These are phyloP conservation scores for Lipomyces sp. DNA, from an alignment of 805 yeast species.

Conservation along the genomic window DNA sequence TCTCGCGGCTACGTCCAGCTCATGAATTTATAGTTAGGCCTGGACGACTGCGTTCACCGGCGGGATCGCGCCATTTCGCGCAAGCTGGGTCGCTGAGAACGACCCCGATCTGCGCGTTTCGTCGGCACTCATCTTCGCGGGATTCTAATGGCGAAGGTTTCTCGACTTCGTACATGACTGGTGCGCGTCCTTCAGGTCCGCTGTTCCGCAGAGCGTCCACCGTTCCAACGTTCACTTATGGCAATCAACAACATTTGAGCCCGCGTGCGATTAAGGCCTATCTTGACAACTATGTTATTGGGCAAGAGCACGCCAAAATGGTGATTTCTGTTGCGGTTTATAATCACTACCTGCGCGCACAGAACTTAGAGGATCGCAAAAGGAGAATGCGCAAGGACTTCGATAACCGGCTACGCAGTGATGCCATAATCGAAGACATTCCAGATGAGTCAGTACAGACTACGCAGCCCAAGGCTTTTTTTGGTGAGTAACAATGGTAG, in stretches of 20 bases:
- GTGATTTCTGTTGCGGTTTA: slow-evolving; percentile 66
- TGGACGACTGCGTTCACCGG: not conserved
- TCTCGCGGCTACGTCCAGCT: not conserved
- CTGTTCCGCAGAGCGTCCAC: slow-evolving; percentile 20
- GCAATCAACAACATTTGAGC: slow-evolving; percentile 3
- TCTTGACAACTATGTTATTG: slow-evolving; percentile 59
- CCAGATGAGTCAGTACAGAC: not conserved
- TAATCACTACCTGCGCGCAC: slow-evolving; percentile 57
- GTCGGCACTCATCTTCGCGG: slow-evolving; percentile 16
- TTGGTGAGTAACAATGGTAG: slow-evolving; percentile 12
- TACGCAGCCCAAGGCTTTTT: not conserved
- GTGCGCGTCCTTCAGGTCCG: slow-evolving; percentile 27
- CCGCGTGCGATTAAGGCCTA: slow-evolving; percentile 49
- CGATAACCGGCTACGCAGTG: slow-evolving; percentile 24
- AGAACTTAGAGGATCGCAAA: slow-evolving; percentile 26
- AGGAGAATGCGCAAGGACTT: slow-evolving; percentile 17
- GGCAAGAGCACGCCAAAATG: slow-evolving; percentile 61
- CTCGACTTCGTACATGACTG: slow-evolving; percentile 22
- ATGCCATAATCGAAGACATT: slow-evolving; percentile 14
- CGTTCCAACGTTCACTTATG: slow-evolving; percentile 2
- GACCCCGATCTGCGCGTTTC: not conserved
- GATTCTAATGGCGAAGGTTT: slow-evolving; percentile 24
- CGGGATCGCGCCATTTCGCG: not conserved
- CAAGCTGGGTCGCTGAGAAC: not conserved
- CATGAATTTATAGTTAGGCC: not conserved